Percentiles rank a stretch among this genome's conserved stretches.
Evolutionary conservation across 2,329 filamentous ascomycete genomes (phyloP).

Genomic region (Chalaropsis ovoidea): DNA sequence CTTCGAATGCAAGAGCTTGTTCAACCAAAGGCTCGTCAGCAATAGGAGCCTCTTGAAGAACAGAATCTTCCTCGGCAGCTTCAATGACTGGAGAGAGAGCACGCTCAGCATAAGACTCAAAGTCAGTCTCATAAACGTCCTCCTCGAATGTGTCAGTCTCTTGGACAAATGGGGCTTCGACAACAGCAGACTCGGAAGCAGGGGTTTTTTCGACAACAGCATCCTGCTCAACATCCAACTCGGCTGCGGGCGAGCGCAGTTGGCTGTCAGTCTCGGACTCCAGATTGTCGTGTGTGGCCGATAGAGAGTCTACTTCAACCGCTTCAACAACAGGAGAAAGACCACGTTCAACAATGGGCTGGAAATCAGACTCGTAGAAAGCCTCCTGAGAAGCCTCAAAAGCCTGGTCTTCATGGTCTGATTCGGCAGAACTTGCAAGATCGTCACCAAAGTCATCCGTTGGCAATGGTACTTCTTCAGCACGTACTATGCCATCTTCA

Average conservation of each 20-base stretch:
- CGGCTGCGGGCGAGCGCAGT: neutral
- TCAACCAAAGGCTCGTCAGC: neutral
- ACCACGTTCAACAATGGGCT: neutral
- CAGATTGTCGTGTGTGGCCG: neutral
- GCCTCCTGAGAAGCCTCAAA: neutral
- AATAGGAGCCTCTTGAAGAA: neutral
- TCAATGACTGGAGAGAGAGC: neutral
- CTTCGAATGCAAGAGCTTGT: neutral
- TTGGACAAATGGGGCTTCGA: neutral
- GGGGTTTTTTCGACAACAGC: neutral
- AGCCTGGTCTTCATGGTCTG: neutral
- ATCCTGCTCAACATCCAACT: neutral
- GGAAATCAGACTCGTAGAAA: neutral
- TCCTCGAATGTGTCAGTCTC: neutral
- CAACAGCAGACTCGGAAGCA: neutral
- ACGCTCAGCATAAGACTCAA: neutral
- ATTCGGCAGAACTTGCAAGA: neutral
- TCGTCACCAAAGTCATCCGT: neutral
- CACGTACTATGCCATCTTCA: neutral
- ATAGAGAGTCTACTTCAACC: conserved; percentile 1
- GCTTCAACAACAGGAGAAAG: conserved; percentile 6
- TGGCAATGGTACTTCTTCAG: neutral
- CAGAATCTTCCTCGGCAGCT: neutral
- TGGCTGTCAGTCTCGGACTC: neutral
- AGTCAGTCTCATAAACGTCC: neutral